These are phyloP conservation scores for Pleurozium schreberi DNA, from an alignment of 225 moss, liverwort and hornwort species.

Conservation along the genomic window DNA sequence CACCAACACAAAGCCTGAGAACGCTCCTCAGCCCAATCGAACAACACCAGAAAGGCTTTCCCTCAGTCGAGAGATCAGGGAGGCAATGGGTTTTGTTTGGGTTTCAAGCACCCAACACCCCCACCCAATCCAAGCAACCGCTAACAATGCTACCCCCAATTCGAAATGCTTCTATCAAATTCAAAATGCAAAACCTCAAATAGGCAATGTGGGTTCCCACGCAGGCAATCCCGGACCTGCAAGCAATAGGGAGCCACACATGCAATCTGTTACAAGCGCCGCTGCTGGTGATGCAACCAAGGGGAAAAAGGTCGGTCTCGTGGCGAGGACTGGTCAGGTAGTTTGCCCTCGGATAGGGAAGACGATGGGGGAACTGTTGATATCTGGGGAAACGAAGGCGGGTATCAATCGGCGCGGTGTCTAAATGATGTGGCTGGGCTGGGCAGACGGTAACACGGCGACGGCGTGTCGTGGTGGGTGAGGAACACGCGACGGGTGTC, in stretches of 20 bases:
- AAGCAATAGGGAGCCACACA: background rate
- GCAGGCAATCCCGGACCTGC: background rate
- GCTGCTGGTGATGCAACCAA: background rate
- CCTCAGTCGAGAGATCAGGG: background rate
- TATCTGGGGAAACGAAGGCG: fast-evolving
- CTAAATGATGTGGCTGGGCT: background rate
- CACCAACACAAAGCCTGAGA: background rate
- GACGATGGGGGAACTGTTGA: background rate
- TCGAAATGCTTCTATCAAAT: background rate
- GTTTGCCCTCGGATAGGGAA: background rate
- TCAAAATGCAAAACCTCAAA: background rate
- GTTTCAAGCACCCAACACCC: background rate
- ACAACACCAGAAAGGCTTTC: background rate
- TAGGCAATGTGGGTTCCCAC: background rate
- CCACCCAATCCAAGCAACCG: background rate
- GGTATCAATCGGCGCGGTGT: background rate
- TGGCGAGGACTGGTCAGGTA: background rate
- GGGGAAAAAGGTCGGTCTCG: background rate
- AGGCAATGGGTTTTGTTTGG: background rate
- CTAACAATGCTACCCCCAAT: background rate
- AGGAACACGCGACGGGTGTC: background rate
- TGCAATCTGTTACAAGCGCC: background rate
- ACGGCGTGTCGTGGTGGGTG: background rate
- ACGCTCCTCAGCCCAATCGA: no score
- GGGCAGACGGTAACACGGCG: background rate